Evolutionary conservation across 495 filamentous ascomycete species (phyloP), one percentile per base, ranked within the genome.

Genomic region (Pseudoneurospora amorphoporcata): DNA sequence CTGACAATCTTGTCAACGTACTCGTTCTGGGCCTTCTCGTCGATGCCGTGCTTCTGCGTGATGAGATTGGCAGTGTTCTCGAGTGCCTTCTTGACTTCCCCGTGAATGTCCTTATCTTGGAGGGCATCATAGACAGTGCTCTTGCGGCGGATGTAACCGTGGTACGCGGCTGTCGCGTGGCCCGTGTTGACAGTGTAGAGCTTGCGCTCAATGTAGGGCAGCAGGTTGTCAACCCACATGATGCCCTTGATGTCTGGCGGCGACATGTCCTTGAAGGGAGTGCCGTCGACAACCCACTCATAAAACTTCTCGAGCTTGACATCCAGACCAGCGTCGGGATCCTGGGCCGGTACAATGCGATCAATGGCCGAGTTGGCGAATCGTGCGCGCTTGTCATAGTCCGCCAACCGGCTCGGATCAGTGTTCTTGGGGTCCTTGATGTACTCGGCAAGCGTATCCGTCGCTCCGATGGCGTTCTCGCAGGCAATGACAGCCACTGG

Each of bases 151-250:
- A 92, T 84, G 85, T 95, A 89, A 58, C 95, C 95, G 81, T 94
- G 94, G 88, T 98, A 99, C 70, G 95, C 95, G 35, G 95, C 94
- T n/a, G 94, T 94, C 68, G 96, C 95, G 79, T 99, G 95, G 68
- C 93, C 91, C 35, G 95, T 98, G 88, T 99, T 99, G 86, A 99
- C 95, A 19, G 95, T 99, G 87, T 93, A 99, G 73, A 99, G 90
- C 86, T 99, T 99, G 82, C 95, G 94, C 88, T 99, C 94, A 78
- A 98, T 98, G 86, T 94, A 99, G 70, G 95, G 95, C 78, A 89
- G 86, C 35, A 99, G 88, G 85, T 98, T 88, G 75, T 92, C 90
- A 65, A 98, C 96, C 89, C 92, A 96, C 80, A 95, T 90, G 79
- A 99, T 90, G 69, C 94, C 95, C 70, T 94, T 82, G 80, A 99